phyloP scores from a whole-genome alignment of 345 rosid genomes.

The Citrus reticulata region DNA sequence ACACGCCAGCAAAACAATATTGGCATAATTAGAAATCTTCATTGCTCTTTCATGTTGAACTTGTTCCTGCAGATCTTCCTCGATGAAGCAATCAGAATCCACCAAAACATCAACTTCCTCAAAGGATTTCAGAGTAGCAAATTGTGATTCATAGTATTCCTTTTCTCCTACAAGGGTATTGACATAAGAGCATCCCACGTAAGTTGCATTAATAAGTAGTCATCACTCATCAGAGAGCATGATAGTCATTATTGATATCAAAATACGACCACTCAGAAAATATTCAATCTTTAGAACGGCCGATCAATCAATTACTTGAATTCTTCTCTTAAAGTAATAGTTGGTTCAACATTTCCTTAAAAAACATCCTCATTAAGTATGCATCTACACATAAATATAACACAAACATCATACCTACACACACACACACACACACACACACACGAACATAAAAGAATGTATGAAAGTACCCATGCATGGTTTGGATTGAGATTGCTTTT shows the following conservation, averaged over 20 bases:
- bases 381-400: too few relatives aligned
- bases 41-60: conserved; percentile 64
- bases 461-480: too few relatives aligned
- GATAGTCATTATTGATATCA: not conserved
- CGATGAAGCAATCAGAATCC: conserved; percentile 18
- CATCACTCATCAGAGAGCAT: not conserved
- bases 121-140: conserved; percentile 69
- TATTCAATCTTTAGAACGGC: not conserved
- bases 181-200: not conserved
- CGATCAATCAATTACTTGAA: not conserved
- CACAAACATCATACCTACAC: too few relatives aligned
- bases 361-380: too few relatives aligned
- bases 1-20: conserved; percentile 57
- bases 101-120: conserved; percentile 64
- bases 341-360: too few relatives aligned
- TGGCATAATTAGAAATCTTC: conserved; percentile 76
- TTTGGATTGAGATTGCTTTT: not conserved
- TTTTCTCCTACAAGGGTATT: conserved; percentile 43
- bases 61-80: conserved; percentile 36
- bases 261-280: not conserved
- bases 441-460: too few relatives aligned
- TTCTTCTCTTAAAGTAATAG: too few relatives aligned
- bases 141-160: conserved; percentile 70
- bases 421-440: too few relatives aligned
- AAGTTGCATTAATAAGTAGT: not conserved